phyloP scores from a whole-genome alignment of 441 rosid species.

The Manihot esculenta region DNA sequence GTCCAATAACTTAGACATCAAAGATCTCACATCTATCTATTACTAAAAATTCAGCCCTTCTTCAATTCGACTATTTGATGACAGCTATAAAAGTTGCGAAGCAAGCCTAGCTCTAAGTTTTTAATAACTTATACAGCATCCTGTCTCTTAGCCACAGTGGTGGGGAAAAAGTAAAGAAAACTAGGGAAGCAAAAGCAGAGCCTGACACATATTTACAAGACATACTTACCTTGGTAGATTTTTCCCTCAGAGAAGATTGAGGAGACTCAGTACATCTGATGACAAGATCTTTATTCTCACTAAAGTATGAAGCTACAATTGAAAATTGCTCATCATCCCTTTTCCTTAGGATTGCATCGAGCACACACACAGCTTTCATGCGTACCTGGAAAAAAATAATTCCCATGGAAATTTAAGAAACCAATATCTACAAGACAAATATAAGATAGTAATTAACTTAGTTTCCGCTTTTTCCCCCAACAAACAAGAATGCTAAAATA shows the following conservation, averaged over 20 bases:
- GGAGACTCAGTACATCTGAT: slow-evolving; percentile 82
- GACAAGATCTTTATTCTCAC: slow-evolving; percentile 63
- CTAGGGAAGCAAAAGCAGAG: slow-evolving; percentile 1
- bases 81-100: not conserved
- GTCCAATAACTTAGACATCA: not conserved
- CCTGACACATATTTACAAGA: not conserved
- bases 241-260: slow-evolving; percentile 86
- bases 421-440: not conserved
- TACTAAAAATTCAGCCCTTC: not conserved
- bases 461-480: too few relatives aligned
- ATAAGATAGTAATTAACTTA: not conserved
- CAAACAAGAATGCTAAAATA: not conserved
- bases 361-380: slow-evolving; percentile 90
- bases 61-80: not conserved
- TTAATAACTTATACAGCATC: not conserved
- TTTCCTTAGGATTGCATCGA: slow-evolving; percentile 81
- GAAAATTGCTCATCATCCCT: slow-evolving; percentile 68
- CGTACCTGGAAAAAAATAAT: slow-evolving; percentile 59
- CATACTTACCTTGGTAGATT: slow-evolving; percentile 68
- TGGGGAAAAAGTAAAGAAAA: not conserved
- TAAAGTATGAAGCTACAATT: slow-evolving; percentile 65
- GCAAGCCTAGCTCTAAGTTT: not conserved
- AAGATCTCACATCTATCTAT: not conserved
- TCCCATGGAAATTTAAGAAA: slow-evolving; percentile 6
- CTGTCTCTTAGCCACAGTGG: not conserved